Base-by-base conservation (phyloP, 1,284 basidiomycete species). In the Ceratobasidium sp. region DNA sequence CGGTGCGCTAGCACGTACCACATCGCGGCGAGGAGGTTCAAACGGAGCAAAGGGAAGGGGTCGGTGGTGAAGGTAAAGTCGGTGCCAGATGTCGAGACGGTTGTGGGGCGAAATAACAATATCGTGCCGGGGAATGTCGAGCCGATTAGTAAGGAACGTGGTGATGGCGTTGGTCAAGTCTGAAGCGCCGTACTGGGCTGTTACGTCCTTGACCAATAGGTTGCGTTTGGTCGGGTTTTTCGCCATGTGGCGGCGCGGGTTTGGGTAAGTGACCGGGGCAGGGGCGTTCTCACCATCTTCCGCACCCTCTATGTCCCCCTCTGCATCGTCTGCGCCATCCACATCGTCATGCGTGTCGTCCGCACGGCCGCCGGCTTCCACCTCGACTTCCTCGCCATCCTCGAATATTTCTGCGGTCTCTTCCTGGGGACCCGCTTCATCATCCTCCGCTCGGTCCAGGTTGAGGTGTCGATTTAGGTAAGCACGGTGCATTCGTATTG, bases 41-140 rank as follows among this genome's bases (percentile, higher is more conserved):
- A 59, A 40, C n/a, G 71, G 71, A 19, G 71, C 17, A n/a, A 75
- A 75, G 11, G 71, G n/a, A 13, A 54, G 71, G 2, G 34, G 61
- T 7, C 7, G 25, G 25, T 75, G 71, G 34, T 56, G 37, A 19
- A 75, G 49, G n/a, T 43, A 46, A 54, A 75, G 46, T 19, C 44
- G 32, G n/a, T 75, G 71, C 71, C 71, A 66, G 13, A 75, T 32
- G 22, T 65, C 34, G 57, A 73, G 6, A 2, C 34, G 1, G 51
- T 74, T 25, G 8, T 65, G 15, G 17, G 2, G 57, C 4, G 59
- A 65, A 4, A 74, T 8, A 8, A 17, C 11, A 7, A 49, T 15
- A 8, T 61, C n/a, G 34, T 65, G 29, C 4, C 1, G 7, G 34
- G 59, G 44, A 19, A 40, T 32, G 17, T 34, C 49, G 9, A 49